These are phyloP conservation scores for Neophaeococcomyces aloes DNA, from an alignment of 2,329 filamentous ascomycete genomes.

Conservation along the genomic window DNA sequence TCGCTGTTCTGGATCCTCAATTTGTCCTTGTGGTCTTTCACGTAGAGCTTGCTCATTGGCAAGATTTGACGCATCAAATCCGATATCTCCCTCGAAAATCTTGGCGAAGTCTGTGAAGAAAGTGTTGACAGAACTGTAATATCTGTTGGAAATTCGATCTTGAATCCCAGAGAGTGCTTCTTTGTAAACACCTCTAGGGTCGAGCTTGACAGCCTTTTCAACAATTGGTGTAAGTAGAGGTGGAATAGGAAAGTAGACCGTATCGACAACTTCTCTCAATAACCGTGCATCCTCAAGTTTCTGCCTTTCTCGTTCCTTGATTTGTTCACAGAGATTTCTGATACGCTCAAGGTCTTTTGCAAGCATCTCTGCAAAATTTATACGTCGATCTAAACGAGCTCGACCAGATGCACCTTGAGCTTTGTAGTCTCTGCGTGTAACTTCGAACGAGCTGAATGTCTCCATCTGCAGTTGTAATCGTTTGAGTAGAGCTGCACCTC, in stretches of 20 bases:
- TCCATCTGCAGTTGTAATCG: constrained; percentile 90
- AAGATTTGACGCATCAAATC: constrained; percentile 38
- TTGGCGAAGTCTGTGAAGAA: constrained; percentile 50
- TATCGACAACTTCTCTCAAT: constrained; percentile 70
- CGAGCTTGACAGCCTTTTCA: constrained; percentile 66
- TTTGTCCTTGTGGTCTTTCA: constrained; percentile 39
- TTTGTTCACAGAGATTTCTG: constrained; percentile 55
- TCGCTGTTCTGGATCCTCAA: constrained; percentile 53
- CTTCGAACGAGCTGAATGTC: constrained; percentile 93
- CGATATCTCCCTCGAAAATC: constrained; percentile 46
- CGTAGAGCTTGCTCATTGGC: constrained; percentile 36
- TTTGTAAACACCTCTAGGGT: constrained; percentile 37
- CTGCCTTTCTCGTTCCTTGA: constrained; percentile 64
- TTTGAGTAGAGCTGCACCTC: constrained; percentile 85
- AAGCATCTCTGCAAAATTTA: constrained; percentile 65
- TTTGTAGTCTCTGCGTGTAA: constrained; percentile 90
- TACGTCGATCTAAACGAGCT: constrained; percentile 64
- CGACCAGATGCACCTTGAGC: constrained; percentile 81
- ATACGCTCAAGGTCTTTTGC: constrained; percentile 69
- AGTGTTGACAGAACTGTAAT: constrained; percentile 50
- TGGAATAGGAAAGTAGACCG: constrained; percentile 81
- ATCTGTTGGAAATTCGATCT: constrained; percentile 43
- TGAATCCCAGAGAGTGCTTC: constrained; percentile 44
- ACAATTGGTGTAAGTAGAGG: constrained; percentile 67
- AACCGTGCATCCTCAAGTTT: constrained; percentile 69